Percentiles rank a stretch among this genome's conserved stretches.
These are phyloP conservation scores for Metschnikowia gelsemii DNA, from an alignment of 805 yeast species.

Conservation along the genomic window DNA sequence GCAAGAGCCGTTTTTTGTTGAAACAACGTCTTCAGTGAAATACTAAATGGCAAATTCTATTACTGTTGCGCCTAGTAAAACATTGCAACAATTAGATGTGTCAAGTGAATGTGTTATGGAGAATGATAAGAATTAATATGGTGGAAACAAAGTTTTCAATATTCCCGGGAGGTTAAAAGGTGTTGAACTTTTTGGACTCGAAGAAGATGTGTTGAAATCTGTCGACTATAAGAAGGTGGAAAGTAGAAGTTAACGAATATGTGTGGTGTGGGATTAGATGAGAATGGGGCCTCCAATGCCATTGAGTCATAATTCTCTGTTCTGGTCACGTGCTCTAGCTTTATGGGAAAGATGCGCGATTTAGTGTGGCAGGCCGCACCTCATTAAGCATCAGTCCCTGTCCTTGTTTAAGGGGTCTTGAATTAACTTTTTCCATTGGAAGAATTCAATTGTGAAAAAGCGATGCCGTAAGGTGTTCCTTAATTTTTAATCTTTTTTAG, in stretches of 20 bases:
- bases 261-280: constrained; percentile 1
- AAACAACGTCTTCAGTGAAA: constrained; percentile 1
- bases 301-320: constrained; percentile 1
- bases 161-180: constrained; percentile 3
- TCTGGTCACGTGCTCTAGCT: constrained; percentile 2
- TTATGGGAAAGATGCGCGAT: too few species aligned
- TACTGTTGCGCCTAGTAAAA: constrained; percentile 6
- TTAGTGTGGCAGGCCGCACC: too few species aligned
- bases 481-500: too few species aligned
- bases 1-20: too few species aligned
- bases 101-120: not conserved
- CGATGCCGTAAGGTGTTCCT: too few species aligned
- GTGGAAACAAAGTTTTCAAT: not conserved
- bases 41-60: constrained; percentile 2
- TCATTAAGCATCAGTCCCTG: too few species aligned
- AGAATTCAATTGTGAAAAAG: too few species aligned
- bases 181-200: constrained; percentile 9
- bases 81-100: constrained; percentile 7
- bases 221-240: constrained; percentile 6
- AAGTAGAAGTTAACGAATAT: not conserved
- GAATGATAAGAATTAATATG: not conserved
- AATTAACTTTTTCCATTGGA: too few species aligned
- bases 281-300: not conserved
- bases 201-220: constrained; percentile 4
- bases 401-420: too few species aligned